phyloP scores from a whole-genome alignment of 2,329 filamentous ascomycete genomes.

The Cladophialophora yegresii region DNA sequence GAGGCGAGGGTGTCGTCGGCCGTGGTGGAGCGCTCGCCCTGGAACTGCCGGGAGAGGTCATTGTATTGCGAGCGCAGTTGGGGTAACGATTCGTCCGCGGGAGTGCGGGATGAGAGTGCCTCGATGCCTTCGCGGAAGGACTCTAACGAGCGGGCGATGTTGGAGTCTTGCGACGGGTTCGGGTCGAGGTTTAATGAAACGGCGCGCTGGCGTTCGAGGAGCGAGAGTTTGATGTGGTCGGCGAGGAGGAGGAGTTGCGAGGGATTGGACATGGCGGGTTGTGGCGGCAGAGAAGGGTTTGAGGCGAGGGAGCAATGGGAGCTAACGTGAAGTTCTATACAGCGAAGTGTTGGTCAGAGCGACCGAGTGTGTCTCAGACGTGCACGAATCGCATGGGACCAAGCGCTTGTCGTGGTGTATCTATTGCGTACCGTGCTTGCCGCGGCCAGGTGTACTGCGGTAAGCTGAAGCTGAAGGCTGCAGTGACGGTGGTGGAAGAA shows the following conservation, averaged over 20 bases:
- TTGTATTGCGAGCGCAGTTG: constrained; percentile 72
- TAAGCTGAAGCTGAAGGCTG: constrained; percentile 11
- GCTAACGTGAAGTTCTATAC: neutral
- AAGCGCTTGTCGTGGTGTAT: neutral
- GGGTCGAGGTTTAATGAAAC: constrained; percentile 76
- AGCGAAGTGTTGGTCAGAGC: neutral
- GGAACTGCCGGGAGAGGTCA: constrained; percentile 78
- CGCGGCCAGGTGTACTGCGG: neutral
- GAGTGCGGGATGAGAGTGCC: constrained; percentile 56
- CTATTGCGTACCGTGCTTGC: neutral
- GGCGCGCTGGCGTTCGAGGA: constrained; percentile 87
- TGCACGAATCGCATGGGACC: neutral
- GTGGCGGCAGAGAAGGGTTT: constrained; percentile 6
- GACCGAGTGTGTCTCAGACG: neutral
- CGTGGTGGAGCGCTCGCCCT: constrained; percentile 59
- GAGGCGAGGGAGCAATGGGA: constrained; percentile 6
- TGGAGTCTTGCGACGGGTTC: constrained; percentile 74
- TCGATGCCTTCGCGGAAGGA: constrained; percentile 80
- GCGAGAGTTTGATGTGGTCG: constrained; percentile 94
- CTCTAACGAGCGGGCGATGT: constrained; percentile 85
- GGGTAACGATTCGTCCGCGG: constrained; percentile 46
- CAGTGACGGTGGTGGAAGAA: neutral
- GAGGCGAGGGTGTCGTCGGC: constrained; percentile 55
- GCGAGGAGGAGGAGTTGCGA: constrained; percentile 86
- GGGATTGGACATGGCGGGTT: constrained; percentile 53